Evolutionary conservation across 306 rosid genomes (phyloP).

Genomic region (Sechiopsis laciniata): DNA sequence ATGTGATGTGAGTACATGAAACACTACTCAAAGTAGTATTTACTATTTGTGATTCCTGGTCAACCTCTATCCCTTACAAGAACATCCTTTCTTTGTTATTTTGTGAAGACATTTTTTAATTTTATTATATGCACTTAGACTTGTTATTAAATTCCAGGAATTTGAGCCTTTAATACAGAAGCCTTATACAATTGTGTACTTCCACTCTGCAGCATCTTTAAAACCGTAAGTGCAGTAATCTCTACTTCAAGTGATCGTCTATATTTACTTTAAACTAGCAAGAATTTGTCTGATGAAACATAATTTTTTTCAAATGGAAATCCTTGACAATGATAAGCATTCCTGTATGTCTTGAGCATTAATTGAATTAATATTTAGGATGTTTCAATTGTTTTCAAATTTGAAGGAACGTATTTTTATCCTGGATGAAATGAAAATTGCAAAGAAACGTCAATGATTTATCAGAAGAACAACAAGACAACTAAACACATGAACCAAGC

Average conservation of each 20-base stretch:
- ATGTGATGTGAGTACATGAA: neutral
- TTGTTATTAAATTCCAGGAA: conserved; percentile 55
- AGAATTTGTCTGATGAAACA: too few relatives aligned
- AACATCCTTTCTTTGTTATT: neutral
- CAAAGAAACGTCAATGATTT: neutral
- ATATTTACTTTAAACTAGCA: neutral
- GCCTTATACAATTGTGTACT: conserved; percentile 85
- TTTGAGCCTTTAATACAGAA: conserved; percentile 92
- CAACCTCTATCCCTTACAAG: neutral
- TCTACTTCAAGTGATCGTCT: conserved; percentile 21
- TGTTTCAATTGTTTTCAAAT: neutral
- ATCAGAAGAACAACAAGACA: neutral
- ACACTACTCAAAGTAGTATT: neutral
- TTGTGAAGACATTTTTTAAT: neutral
- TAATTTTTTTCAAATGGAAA: too few relatives aligned
- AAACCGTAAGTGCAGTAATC: conserved; percentile 60
- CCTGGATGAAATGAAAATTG: neutral
- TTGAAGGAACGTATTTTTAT: neutral
- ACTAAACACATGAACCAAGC: neutral
- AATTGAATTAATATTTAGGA: neutral
- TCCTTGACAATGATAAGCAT: too few relatives aligned
- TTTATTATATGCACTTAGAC: neutral
- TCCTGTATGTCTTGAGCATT: neutral
- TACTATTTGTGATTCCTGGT: neutral
- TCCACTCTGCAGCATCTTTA: conserved; percentile 96